Conservation (phyloP, 2,329 filamentous ascomycete genomes). For the Microdochium paspali region DNA sequence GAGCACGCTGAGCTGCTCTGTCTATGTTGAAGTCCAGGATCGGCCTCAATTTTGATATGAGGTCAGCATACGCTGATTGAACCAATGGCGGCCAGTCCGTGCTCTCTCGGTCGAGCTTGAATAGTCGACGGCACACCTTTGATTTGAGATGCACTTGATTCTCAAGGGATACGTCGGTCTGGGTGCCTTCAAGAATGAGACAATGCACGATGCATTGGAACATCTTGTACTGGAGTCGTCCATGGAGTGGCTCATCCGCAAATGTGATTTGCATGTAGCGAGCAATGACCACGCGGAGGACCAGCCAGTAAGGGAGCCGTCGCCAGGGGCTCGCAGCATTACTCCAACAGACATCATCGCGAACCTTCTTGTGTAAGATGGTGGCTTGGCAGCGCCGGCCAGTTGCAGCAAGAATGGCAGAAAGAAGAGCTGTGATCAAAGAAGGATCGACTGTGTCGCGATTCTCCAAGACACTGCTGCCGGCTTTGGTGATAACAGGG, state of each 20-base stretch:
- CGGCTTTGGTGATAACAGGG: slow-evolving; percentile 40
- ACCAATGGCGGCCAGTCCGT: slow-evolving; percentile 4
- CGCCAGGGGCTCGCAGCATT: slow-evolving; percentile 47
- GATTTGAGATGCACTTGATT: slow-evolving; percentile 28
- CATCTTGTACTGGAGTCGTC: slow-evolving; percentile 46
- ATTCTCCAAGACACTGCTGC: slow-evolving; percentile 33
- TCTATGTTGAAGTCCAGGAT: slow-evolving; percentile 17
- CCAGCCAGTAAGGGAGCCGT: slow-evolving; percentile 49
- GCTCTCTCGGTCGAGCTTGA: slow-evolving; percentile 41
- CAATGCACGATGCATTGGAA: slow-evolving; percentile 38
- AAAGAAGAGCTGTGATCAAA: slow-evolving; percentile 47
- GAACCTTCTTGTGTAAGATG: slow-evolving; percentile 43
- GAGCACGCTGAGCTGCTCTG: slow-evolving; percentile 15
- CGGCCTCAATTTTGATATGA: slow-evolving; percentile 18
- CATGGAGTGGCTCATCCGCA: slow-evolving; percentile 14
- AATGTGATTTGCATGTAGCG: slow-evolving; percentile 28
- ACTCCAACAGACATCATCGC: slow-evolving; percentile 49
- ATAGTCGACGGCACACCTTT: slow-evolving; percentile 48
- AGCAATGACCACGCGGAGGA: slow-evolving; percentile 46
- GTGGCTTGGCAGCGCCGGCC: slow-evolving; percentile 27
- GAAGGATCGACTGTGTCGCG: slow-evolving; percentile 47
- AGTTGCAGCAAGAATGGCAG: slow-evolving; percentile 46
- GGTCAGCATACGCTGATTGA: slow-evolving; percentile 11
- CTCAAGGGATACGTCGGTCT: slow-evolving; percentile 22
- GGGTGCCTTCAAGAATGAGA: slow-evolving; percentile 30